Evolutionary conservation across 176 grass and related monocot species (phyloP), one percentile per base, ranked within the genome.

Genomic region (Triticum timopheevii): DNA sequence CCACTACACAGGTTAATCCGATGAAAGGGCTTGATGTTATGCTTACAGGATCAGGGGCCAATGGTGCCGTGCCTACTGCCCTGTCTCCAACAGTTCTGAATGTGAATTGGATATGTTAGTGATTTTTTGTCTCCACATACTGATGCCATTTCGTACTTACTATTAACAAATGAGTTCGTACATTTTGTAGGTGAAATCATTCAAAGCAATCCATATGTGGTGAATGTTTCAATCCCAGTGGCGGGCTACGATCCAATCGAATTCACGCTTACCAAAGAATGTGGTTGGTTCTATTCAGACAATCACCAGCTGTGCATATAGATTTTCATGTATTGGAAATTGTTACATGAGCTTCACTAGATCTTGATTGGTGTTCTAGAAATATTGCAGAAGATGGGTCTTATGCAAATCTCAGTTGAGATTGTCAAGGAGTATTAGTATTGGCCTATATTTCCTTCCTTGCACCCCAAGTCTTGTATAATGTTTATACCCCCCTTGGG

Each of bases 91-190:
- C 96, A 67, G 25, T 95, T 92, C 76, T 95, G 69, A 94, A 86
- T 86, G 74, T 98, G 72, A 84, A 88, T 65, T 98, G 96, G 96
- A 98, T 88, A 94, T 98, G 93, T 98, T 82, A 83, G 82, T 82
- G 69, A 13, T 36, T 83, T 10, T 23, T 81, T 68, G 45, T 70
- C 45, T 73, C 59, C 20, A 20, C 68, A 69, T 28, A 20, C 13
- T 23, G 75, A 84, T 90, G 17, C 74, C 34, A 44, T 90, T 30
- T 34, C 36, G n/a, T 61, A 52, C 61, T 42, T 64, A 49, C 61
- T 64, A 52, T 72, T 47, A 80, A 68, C 45, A 66, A 16, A 84
- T 61, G 34, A 93, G 9, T 40, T 76, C 1, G 8, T 75, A 34
- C 47, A 72, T 75, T 92, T 80, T 92, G 62, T 86, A 98, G 96